Conservation (phyloP, 805 yeast species). For the Diddensiella santjacobensis region DNA sequence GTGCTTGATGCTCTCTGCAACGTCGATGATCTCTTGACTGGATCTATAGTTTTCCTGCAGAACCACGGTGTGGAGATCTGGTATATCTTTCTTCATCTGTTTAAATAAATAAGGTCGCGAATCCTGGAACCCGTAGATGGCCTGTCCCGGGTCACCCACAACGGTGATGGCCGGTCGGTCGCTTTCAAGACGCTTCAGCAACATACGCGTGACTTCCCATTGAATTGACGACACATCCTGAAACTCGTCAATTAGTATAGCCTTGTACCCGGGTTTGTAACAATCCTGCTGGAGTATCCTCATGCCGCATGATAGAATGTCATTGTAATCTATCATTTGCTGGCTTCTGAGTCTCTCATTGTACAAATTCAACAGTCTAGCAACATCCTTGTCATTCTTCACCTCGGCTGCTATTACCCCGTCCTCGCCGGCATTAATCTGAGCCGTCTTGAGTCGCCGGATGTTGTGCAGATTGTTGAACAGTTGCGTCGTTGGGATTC, state of each 20-base stretch:
- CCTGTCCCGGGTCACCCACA: slow-evolving; percentile 96
- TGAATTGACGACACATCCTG: slow-evolving; percentile 87
- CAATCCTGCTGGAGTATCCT: slow-evolving; percentile 5
- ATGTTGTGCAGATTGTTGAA: not conserved
- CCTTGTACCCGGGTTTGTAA: slow-evolving; percentile 2
- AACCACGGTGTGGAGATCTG: slow-evolving; percentile 36
- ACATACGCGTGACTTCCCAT: slow-evolving; percentile 56
- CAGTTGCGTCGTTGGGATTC: not conserved
- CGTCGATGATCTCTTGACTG: slow-evolving; percentile 56
- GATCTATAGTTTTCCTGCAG: slow-evolving; percentile 78
- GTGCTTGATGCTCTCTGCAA: slow-evolving; percentile 62
- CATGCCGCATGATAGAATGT: slow-evolving; percentile 13
- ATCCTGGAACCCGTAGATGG: slow-evolving; percentile 83
- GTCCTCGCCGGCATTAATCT: not conserved
- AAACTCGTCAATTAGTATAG: slow-evolving; percentile 86
- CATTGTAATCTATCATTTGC: slow-evolving; percentile 17
- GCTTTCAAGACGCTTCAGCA: slow-evolving; percentile 33
- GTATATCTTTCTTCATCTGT: slow-evolving; percentile 45
- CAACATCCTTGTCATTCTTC: not conserved
- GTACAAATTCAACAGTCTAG: slow-evolving; percentile 9
- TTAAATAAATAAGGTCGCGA: slow-evolving; percentile 67
- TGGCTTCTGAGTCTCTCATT: slow-evolving; percentile 3
- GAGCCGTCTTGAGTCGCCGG: not conserved
- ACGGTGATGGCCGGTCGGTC: slow-evolving; percentile 50
- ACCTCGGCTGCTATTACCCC: not conserved